Evolutionary conservation across 2,329 filamentous ascomycete genomes (phyloP), one percentile per base, ranked within the genome.

Genomic region (Penicillium rolfsii): DNA sequence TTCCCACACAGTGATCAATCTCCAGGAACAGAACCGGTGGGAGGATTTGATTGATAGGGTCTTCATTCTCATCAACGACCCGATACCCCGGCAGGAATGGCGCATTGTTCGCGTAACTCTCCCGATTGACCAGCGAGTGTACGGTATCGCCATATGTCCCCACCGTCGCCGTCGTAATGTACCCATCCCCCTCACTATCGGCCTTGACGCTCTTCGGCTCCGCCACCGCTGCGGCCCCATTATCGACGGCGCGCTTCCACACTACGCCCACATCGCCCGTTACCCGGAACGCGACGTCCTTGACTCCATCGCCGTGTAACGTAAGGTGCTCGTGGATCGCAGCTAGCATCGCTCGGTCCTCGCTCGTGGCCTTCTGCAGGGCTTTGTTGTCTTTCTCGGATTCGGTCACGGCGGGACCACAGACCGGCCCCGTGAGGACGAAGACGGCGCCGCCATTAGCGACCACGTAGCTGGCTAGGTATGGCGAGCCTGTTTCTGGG

Each of bases 1-100:
- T 97, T 70, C 93, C 93, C 69, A 97, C 93, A 79, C 93, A 97
- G 83, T 97, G 93, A 79, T 97, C 93, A 77, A 97, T 91, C 69
- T 88, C 88, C 60, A 85, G 82, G 53, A 96, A 84, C 7, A 82
- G 76, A n/a, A 96, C 84, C 0, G 78, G 66, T 0, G 92, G 91
- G 3, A 90, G 80, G 43, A 71, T 67, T 19, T 69, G 63, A 36
- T 74, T 71, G 24, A 83, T 73, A 0, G 81, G 76, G 64, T 85
- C 83, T 14, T 63, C 62, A 7, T 68, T 64, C 1, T 69, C 76
- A 16, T 53, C 22, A 53, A 85, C 82, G 1, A 84, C 75, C 45
- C 84, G 83, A 81, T 88, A 96, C 8, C 91, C 91, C 0, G 92
- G 92, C 35, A 96, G 82, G 79, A 96, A 96, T 24, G 84, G 76